phyloP scores from a whole-genome alignment of 106 monocot species.

The Vanilla planifolia region DNA sequence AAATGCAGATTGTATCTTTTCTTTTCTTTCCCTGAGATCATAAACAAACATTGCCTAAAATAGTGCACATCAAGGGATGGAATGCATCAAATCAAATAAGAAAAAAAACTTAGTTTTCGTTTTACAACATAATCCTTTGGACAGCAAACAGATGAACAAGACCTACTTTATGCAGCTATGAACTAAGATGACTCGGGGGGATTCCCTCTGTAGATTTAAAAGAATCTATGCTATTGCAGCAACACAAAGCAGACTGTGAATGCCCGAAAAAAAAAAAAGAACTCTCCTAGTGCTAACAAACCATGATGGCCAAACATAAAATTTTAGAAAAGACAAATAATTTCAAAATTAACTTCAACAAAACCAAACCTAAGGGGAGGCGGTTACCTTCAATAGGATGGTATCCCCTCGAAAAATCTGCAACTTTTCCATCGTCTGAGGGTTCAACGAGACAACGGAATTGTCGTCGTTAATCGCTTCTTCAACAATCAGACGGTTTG shows the following conservation, averaged over 20 bases:
- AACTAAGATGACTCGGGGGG: too few relatives aligned
- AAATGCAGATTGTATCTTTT: conserved; percentile 55
- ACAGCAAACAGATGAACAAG: neutral
- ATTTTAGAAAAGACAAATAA: too few relatives aligned
- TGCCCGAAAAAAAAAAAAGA: too few relatives aligned
- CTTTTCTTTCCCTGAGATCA: conserved; percentile 44
- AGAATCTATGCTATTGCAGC: too few relatives aligned
- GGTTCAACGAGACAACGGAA: conserved; percentile 45
- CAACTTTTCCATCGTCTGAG: conserved; percentile 56
- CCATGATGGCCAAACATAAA: too few relatives aligned
- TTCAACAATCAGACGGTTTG: conserved; percentile 48
- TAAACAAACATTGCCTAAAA: neutral
- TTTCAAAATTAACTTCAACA: neutral
- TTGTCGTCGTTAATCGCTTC: conserved; percentile 58
- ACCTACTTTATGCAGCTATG: too few relatives aligned
- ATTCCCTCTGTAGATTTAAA: too few relatives aligned
- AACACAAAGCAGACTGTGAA: too few relatives aligned
- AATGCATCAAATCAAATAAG: neutral
- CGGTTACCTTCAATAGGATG: conserved; percentile 43
- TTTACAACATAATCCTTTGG: neutral
- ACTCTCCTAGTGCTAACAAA: too few relatives aligned
- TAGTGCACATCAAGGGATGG: neutral
- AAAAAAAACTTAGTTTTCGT: neutral
- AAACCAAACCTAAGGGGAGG: neutral
- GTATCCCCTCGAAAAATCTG: conserved; percentile 58